Percentiles rank a stretch among this genome's conserved stretches.
These are phyloP conservation scores for Vanderwaltozyma verrucispora DNA, from an alignment of 805 yeast species.

Conservation along the genomic window DNA sequence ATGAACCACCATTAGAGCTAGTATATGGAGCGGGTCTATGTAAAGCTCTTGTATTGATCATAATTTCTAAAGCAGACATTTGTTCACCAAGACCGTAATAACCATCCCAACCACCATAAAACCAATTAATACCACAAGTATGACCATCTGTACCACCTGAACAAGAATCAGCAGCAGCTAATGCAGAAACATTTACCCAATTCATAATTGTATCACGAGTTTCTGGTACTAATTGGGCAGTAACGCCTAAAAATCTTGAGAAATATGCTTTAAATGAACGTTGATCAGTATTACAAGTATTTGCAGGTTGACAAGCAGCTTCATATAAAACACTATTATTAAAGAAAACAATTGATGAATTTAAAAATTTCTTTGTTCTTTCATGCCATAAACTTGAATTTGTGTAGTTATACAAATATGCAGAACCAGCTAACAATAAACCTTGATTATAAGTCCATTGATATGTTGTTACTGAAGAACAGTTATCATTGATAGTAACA, in stretches of 20 bases:
- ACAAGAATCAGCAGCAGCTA: slow-evolving; percentile 73
- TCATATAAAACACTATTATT: slow-evolving; percentile 56
- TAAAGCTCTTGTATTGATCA: slow-evolving; percentile 33
- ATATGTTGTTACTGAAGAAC: slow-evolving; percentile 44
- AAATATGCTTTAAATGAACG: slow-evolving; percentile 85
- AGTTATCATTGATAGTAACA: slow-evolving; percentile 47
- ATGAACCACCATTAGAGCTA: slow-evolving; percentile 55
- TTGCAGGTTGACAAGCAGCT: slow-evolving; percentile 64
- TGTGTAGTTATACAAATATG: slow-evolving; percentile 70
- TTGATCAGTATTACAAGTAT: slow-evolving; percentile 74
- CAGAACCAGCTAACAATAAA: slow-evolving; percentile 65
- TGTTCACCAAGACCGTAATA: slow-evolving; percentile 84
- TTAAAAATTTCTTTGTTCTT: slow-evolving; percentile 45
- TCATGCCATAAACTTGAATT: slow-evolving; percentile 53
- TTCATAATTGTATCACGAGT: slow-evolving; percentile 25
- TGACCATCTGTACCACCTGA: slow-evolving; percentile 80
- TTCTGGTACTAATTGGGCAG: slow-evolving; percentile 62
- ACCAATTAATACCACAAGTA: slow-evolving; percentile 86
- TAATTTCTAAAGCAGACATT: slow-evolving; percentile 67
- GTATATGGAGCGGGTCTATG: slow-evolving; percentile 50
- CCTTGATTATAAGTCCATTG: slow-evolving; percentile 91
- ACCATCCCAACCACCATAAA: slow-evolving; percentile 56
- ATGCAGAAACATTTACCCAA: slow-evolving; percentile 39
- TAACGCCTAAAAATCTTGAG: slow-evolving; percentile 61
- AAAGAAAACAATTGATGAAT: slow-evolving; percentile 50